A percentile compares a stretch with the other conserved stretches of the same genome.
These are phyloP conservation scores for Colletotrichum tamarilloi DNA, from an alignment of 2,329 filamentous ascomycete genomes.

Conservation along the genomic window DNA sequence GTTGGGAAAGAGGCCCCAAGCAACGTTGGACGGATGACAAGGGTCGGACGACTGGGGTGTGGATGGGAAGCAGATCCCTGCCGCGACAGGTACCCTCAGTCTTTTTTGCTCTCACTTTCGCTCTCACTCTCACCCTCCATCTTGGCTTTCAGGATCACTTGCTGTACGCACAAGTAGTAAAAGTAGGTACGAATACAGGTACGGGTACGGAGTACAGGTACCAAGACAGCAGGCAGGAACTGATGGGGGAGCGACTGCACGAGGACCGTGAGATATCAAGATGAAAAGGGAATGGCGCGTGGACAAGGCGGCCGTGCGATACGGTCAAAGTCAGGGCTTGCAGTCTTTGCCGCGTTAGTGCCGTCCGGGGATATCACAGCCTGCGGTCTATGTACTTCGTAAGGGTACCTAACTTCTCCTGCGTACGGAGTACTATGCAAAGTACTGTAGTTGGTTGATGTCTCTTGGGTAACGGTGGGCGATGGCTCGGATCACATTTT, in stretches of 20 bases:
- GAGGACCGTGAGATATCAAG: conserved; percentile 1
- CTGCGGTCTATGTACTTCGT: background rate
- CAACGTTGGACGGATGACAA: conserved; percentile 15
- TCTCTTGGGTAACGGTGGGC: background rate
- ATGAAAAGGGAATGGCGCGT: conserved; percentile 6
- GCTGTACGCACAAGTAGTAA: background rate
- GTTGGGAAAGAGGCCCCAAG: background rate
- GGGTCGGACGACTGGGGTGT: conserved; percentile 1
- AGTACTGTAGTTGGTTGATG: too few species aligned
- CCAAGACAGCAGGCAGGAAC: background rate
- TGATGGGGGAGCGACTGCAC: background rate
- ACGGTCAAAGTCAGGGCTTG: conserved; percentile 5
- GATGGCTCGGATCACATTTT: conserved; percentile 23
- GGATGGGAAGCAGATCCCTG: conserved; percentile 7
- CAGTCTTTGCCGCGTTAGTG: conserved; percentile 27
- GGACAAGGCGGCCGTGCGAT: background rate
- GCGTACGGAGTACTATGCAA: too few species aligned
- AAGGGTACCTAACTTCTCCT: too few species aligned
- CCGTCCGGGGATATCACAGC: background rate
- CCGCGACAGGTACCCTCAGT: background rate
- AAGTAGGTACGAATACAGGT: too few species aligned
- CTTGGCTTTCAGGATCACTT: background rate
- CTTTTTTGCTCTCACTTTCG: background rate
- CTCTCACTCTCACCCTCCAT: background rate
- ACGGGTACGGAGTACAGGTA: too few species aligned